Evolutionary conservation across 257 asterid genomes (phyloP).

Genomic region (Oldenlandia corymbosa): DNA sequence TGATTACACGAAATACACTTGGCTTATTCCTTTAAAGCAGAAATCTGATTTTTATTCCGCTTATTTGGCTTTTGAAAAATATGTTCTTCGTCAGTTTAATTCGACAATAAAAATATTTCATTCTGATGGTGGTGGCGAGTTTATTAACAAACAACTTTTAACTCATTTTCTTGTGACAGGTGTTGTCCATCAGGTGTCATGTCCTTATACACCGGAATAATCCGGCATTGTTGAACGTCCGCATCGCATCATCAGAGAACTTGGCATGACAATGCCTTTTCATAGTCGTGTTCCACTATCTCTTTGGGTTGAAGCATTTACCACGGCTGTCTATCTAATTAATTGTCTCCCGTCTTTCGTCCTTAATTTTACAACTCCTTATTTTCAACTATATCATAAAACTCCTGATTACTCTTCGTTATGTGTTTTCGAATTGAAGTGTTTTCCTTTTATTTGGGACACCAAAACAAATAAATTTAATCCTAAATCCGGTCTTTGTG

Average conservation of each 20-base stretch:
- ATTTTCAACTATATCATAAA: neutral
- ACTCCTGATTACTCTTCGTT: neutral
- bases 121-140: too few relatives aligned
- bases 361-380: neutral
- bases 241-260: neutral
- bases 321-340: neutral
- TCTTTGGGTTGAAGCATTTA: neutral
- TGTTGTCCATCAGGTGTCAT: too few relatives aligned
- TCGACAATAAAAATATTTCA: neutral
- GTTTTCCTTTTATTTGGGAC: neutral
- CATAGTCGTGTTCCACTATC: neutral
- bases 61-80: neutral
- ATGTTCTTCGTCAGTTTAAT: neutral
- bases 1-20: neutral
- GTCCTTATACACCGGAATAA: neutral
- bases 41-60: neutral
- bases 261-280: neutral
- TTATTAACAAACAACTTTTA: too few relatives aligned
- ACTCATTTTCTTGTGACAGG: too few relatives aligned
- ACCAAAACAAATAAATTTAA: too few relatives aligned
- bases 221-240: neutral
- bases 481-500: too few relatives aligned
- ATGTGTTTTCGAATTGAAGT: neutral
- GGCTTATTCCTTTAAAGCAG: neutral
- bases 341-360: neutral